Conservation (phyloP, 1,139 yeast genomes). For the Pichia sp. region DNA sequence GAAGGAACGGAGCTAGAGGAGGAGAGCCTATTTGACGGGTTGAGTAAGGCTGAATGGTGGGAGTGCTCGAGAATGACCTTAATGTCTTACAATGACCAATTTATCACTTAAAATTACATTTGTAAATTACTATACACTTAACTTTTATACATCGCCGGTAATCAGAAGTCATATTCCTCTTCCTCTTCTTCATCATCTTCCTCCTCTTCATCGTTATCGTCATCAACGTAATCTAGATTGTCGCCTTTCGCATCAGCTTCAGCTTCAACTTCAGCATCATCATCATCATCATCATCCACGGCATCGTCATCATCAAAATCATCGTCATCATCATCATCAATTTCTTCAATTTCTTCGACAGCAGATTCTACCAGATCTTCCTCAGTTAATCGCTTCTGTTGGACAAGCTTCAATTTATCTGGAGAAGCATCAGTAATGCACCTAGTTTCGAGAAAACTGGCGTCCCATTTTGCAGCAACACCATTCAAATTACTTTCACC, state of each 20-base stretch:
- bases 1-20: no score
- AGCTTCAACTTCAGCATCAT: slow-evolving; percentile 5
- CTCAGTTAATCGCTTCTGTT: no score
- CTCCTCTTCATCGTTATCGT: slow-evolving; percentile 9
- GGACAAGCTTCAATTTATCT: no score
- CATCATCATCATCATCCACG: slow-evolving; percentile 3
- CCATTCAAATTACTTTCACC: background rate
- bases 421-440: no score
- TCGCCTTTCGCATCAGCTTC: slow-evolving; percentile 7
- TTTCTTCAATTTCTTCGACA: background rate
- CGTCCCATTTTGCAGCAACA: no score
- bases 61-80: slow-evolving; percentile 9
- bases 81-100: slow-evolving; percentile 2
- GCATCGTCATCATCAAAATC: slow-evolving; percentile 5
- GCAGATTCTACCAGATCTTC: no score
- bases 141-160: no score
- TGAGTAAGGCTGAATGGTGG: slow-evolving; percentile 10
- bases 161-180: background rate
- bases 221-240: slow-evolving; percentile 5
- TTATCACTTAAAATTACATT: background rate
- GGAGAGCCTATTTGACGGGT: slow-evolving; percentile 9
- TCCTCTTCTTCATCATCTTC: slow-evolving; percentile 3
- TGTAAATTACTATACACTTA: no score
- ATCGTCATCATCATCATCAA: slow-evolving; percentile 6
- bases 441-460: no score